phyloP scores from a whole-genome alignment of 352 stramenopile genomes.

The Pythium plurisporium region DNA sequence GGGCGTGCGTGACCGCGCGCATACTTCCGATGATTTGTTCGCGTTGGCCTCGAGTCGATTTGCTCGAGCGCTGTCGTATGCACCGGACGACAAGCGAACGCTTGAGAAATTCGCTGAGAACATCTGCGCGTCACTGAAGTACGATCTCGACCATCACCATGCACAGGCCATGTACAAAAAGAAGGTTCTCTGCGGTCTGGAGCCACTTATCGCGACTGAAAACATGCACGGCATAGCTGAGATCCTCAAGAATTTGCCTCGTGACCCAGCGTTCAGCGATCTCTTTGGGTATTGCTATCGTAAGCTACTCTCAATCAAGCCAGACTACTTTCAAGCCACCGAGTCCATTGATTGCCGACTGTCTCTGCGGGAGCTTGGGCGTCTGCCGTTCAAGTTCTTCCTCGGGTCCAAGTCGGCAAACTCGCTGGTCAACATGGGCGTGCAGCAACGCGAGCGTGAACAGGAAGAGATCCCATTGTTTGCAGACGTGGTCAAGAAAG shows the following conservation, averaged over 20 bases:
- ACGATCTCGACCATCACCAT: conserved; percentile 70
- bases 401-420: conserved; percentile 49
- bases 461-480: conserved; percentile 42
- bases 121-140: conserved; percentile 75
- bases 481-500: conserved; percentile 63
- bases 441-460: conserved; percentile 33
- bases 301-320: conserved; percentile 40
- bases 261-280: conserved; percentile 67
- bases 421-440: conserved; percentile 45
- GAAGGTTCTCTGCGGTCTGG: conserved; percentile 61
- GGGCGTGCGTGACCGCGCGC: conserved; percentile 49
- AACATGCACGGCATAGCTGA: conserved; percentile 74
- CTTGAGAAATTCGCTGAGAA: conserved; percentile 76
- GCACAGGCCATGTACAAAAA: conserved; percentile 75
- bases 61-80: conserved; percentile 47
- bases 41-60: conserved; percentile 66
- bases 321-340: conserved; percentile 53
- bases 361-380: conserved; percentile 38
- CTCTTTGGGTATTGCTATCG: conserved; percentile 73
- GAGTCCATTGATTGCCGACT: conserved; percentile 48
- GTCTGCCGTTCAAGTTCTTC: conserved; percentile 72
- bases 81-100: conserved; percentile 55
- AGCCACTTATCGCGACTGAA: conserved; percentile 52
- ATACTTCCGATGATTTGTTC: conserved; percentile 77
- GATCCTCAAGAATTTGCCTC: conserved; percentile 76